A percentile compares a stretch with the other conserved stretches of the same genome.
These are phyloP conservation scores for Sporisorium reilianum DNA, from an alignment of 1,284 basidiomycete species.

Conservation along the genomic window DNA sequence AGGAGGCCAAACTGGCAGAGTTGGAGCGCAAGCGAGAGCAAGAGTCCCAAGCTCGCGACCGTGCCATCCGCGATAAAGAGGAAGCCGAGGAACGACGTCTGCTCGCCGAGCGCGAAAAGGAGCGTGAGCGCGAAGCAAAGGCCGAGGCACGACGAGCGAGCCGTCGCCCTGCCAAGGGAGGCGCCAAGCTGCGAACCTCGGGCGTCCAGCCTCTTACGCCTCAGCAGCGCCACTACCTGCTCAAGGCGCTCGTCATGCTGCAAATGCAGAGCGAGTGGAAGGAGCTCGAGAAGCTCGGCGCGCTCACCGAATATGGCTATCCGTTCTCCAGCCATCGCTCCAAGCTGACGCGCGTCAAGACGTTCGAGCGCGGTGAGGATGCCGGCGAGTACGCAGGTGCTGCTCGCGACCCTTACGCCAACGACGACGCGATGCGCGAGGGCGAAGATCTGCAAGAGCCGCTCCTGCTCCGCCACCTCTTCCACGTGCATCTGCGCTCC, in stretches of 20 bases:
- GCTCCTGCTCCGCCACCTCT: conserved; percentile 65
- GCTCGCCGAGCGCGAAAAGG: conserved; percentile 37
- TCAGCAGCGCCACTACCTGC: conserved; percentile 64
- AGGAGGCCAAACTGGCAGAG: conserved; percentile 36
- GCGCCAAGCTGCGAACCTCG: conserved; percentile 23
- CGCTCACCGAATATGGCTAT: conserved; percentile 63
- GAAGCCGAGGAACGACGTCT: conserved; percentile 45
- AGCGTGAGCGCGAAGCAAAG: conserved; percentile 39
- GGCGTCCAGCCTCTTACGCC: conserved; percentile 54
- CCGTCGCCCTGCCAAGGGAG: conserved; percentile 36
- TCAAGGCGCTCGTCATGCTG: conserved; percentile 66
- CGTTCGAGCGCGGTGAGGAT: conserved; percentile 46
- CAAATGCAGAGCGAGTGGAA: conserved; percentile 65
- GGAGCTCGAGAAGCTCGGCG: conserved; percentile 61
- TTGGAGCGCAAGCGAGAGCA: conserved; percentile 39
- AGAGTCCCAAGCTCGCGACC: conserved; percentile 43
- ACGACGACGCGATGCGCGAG: conserved; percentile 55
- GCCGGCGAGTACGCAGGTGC: conserved; percentile 49
- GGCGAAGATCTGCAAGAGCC: conserved; percentile 59
- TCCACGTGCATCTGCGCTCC: conserved; percentile 61
- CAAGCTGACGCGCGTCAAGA: conserved; percentile 56
- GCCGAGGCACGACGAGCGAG: conserved; percentile 39
- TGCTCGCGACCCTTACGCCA: conserved; percentile 59
- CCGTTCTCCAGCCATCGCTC: conserved; percentile 60
- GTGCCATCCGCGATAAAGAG: conserved; percentile 38